Evolutionary conservation across 345 rosid species (phyloP), one percentile per base, ranked within the genome.

Genomic region (Pelargonium nanum): DNA sequence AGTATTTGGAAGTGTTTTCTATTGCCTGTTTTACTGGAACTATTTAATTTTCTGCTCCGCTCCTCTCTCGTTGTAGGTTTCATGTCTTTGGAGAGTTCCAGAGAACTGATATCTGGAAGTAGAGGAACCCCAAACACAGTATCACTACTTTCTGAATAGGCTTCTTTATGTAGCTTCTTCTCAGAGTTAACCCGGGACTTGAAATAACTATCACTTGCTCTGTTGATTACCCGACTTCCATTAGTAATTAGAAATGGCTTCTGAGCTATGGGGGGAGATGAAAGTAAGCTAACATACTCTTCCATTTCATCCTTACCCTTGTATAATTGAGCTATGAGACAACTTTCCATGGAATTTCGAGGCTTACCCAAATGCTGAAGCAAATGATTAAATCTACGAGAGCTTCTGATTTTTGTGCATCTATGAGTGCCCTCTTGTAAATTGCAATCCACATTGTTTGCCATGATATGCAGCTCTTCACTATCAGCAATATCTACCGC

Each of bases 201-300:
- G 15, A 61, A 34, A 71, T 59, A 77, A 61, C 61, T 72, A 64
- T 62, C 65, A 65, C n/a, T 61, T 5, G 66, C 68, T 66, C 74
- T 74, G 79, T 78, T 77, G 63, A 86, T 81, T 64, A 83, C 64
- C 53, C 32, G 69, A 66, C 63, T 65, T 65, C 86, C 88, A 70
- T 85, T 80, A 34, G 87, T 77, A 67, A 87, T 78, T 70, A 79
- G 68, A 68, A 86, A 76, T 12, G 91, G 83, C 75, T 87, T 77
- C 58, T 61, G 45, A 19, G 67, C 53, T 57, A 67, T 62, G 57
- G 81, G 65, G 15, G 81, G 75, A 19, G 88, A 76, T 55, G 80
- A 81, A 64, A 66, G 65, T 40, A 72, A 74, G 55, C 78, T 70
- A 62, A 78, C 56, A 58, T 74, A 68, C 48, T 81, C 89, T 67